Conservation (phyloP, 345 rosid genomes). For the Salix exigua region DNA sequence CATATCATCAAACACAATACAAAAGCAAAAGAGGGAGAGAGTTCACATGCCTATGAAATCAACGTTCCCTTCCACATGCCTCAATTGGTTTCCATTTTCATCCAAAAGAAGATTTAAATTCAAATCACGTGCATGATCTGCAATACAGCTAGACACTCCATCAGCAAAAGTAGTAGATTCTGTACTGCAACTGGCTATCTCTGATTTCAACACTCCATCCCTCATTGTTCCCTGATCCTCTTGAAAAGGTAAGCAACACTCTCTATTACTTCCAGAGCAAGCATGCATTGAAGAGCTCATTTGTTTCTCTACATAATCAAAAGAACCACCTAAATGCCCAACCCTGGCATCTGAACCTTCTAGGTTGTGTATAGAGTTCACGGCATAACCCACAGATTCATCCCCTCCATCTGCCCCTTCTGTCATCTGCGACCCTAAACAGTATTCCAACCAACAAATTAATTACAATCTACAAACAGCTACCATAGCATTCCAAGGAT, state of each 20-base stretch:
- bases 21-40: neutral
- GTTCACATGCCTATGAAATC: conserved; percentile 38
- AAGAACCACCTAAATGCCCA: conserved; percentile 23
- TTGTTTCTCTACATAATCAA: conserved; percentile 18
- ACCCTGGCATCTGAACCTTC: conserved; percentile 28
- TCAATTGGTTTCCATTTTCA: conserved; percentile 25
- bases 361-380: conserved; percentile 6
- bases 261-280: conserved; percentile 41
- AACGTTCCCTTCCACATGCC: conserved; percentile 15
- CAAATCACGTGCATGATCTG: conserved; percentile 29
- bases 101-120: conserved; percentile 14
- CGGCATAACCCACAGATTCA: neutral
- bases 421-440: conserved; percentile 39
- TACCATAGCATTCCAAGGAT: neutral
- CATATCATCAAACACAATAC: neutral
- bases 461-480: conserved; percentile 2
- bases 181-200: conserved; percentile 42
- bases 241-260: conserved; percentile 29
- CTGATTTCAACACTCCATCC: conserved; percentile 35
- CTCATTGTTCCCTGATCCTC: conserved; percentile 28
- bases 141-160: conserved; percentile 25
- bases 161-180: conserved; percentile 42
- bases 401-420: conserved; percentile 8
- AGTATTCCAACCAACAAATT: conserved; percentile 10
- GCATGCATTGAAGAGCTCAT: conserved; percentile 36